A percentile compares a stretch with the other conserved stretches of the same genome.
Evolutionary conservation across 495 filamentous ascomycete species (phyloP).

Genomic region (Neurospora tetrasperma): DNA sequence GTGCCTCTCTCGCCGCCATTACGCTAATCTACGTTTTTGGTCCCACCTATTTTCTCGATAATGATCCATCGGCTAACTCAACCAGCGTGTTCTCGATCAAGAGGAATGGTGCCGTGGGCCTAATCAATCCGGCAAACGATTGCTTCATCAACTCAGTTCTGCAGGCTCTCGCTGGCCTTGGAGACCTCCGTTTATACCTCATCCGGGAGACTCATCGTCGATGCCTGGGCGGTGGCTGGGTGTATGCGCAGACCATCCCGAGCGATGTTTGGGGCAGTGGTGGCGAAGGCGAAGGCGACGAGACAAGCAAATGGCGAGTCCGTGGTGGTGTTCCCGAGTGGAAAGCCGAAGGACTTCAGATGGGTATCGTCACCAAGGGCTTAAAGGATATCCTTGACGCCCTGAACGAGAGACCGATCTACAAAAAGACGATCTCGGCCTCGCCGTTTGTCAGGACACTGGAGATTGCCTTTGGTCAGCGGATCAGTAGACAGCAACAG

Average conservation of each 20-base stretch:
- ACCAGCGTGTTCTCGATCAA: constrained; percentile 38
- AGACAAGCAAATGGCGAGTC: constrained; percentile 8
- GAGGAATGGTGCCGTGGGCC: constrained; percentile 82
- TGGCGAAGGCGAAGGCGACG: constrained; percentile 7
- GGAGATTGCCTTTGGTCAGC: constrained; percentile 76
- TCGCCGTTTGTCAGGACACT: constrained; percentile 65
- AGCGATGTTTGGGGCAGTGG: constrained; percentile 14
- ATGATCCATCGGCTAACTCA: constrained; percentile 41
- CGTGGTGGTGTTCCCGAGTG: constrained; percentile 44
- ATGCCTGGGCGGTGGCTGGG: constrained; percentile 58
- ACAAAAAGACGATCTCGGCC: constrained; percentile 88
- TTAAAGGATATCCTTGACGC: constrained; percentile 85
- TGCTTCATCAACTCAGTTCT: constrained; percentile 99
- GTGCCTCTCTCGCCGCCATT: constrained; percentile 90
- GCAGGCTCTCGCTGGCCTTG: constrained; percentile 90
- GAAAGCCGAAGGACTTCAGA: constrained; percentile 65
- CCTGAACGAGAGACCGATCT: constrained; percentile 90
- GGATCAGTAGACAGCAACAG: constrained; percentile 88
- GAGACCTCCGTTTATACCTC: constrained; percentile 79
- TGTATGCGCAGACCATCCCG: constrained; percentile 53
- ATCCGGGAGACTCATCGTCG: constrained; percentile 81
- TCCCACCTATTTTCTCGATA: constrained; percentile 88
- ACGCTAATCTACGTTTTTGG: constrained; percentile 94
- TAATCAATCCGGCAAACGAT: constrained; percentile 89
- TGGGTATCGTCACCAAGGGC: constrained; percentile 72